Evolutionary conservation across 257 asterid genomes (phyloP).

Genomic region (Jacaranda copaia): DNA sequence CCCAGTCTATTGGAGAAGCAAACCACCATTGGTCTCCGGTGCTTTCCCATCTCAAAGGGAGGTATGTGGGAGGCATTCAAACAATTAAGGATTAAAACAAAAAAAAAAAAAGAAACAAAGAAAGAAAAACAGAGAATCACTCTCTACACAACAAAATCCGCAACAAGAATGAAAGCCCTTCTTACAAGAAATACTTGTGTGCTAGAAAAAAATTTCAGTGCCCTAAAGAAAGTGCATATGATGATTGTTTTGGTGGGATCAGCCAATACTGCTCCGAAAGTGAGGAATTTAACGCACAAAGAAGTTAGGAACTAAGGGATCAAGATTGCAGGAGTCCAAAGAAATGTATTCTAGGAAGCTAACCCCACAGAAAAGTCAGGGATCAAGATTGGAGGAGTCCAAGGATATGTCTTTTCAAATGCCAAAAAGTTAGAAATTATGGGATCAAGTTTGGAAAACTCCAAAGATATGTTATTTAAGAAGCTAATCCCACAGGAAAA

Average conservation of each 20-base stretch:
- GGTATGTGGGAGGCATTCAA: slow-evolving; percentile 55
- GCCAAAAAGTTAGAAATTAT: too few relatives aligned
- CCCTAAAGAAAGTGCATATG: not conserved
- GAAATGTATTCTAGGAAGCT: slow-evolving; percentile 23
- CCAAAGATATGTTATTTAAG: slow-evolving; percentile 24
- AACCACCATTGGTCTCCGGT: slow-evolving; percentile 86
- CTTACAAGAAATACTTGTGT: not conserved
- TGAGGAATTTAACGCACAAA: slow-evolving; percentile 28
- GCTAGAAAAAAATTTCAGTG: too few relatives aligned
- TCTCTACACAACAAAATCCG: not conserved
- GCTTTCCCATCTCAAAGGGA: slow-evolving; percentile 86
- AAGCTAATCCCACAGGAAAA: slow-evolving; percentile 15
- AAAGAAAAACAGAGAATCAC: not conserved
- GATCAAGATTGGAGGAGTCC: too few relatives aligned
- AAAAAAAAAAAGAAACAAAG: too few relatives aligned
- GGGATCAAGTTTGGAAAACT: slow-evolving; percentile 24
- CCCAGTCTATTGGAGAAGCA: slow-evolving; percentile 82
- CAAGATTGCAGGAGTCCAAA: slow-evolving; percentile 22
- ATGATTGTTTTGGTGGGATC: slow-evolving; percentile 18
- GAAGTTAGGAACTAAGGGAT: slow-evolving; percentile 35
- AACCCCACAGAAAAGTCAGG: slow-evolving; percentile 1
- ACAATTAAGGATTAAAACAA: slow-evolving; percentile 9
- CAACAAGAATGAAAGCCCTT: not conserved
- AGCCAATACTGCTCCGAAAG: slow-evolving; percentile 1
- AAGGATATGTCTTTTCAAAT: too few relatives aligned